phyloP scores from a whole-genome alignment of 2,329 filamentous ascomycete genomes.

The Pyricularia pennisetigena region DNA sequence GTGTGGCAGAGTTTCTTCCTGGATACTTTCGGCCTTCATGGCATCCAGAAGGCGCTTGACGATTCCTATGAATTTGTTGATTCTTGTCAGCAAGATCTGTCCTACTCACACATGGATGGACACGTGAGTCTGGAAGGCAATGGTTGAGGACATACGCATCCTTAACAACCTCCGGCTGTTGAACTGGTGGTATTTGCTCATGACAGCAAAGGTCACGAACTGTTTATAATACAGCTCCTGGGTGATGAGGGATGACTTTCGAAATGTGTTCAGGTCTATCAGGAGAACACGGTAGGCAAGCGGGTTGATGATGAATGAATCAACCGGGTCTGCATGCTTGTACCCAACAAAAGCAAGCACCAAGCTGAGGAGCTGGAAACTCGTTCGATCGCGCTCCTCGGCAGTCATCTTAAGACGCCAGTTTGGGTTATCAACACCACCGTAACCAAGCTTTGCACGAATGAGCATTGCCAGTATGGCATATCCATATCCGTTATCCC shows the following conservation, averaged over 20 bases:
- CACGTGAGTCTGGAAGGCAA: background rate
- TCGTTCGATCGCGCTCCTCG: conserved; percentile 44
- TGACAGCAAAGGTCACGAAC: conserved; percentile 78
- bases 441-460: conserved; percentile 66
- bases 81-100: background rate
- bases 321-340: conserved; percentile 64
- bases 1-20: conserved; percentile 59
- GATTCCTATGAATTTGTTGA: conserved; percentile 47
- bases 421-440: conserved; percentile 15
- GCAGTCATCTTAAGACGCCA: conserved; percentile 34
- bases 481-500: conserved; percentile 69
- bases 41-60: conserved; percentile 85
- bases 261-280: conserved; percentile 90
- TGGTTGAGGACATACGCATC: conserved; percentile 61
- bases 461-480: conserved; percentile 76
- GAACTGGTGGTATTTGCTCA: conserved; percentile 86
- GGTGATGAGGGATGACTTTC: conserved; percentile 63
- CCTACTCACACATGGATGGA: background rate
- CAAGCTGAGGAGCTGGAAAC: conserved; percentile 59
- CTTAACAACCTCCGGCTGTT: conserved; percentile 78
- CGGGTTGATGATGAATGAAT: conserved; percentile 92
- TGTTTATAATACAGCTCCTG: conserved; percentile 90
- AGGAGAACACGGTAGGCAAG: conserved; percentile 86
- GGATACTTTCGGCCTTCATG: conserved; percentile 74
- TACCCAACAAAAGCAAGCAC: conserved; percentile 86